Evolutionary conservation across 768 basidiomycete genomes (phyloP).

Genomic region (Phanerochaete sordida): DNA sequence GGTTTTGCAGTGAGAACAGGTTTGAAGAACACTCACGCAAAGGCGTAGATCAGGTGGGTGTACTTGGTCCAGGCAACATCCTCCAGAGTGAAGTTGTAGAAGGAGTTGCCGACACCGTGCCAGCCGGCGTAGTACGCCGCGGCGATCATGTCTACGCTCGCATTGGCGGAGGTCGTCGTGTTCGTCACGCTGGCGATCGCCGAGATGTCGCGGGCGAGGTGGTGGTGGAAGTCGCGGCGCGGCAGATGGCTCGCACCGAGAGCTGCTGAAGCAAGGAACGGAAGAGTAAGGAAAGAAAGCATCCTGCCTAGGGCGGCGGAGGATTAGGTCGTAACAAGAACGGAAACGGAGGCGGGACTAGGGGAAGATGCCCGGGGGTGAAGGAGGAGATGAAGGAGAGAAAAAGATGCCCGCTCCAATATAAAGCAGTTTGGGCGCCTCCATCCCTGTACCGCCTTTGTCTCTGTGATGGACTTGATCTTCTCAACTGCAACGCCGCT

Average conservation of each 20-base stretch:
- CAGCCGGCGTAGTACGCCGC: slow-evolving; percentile 58
- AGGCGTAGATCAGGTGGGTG: slow-evolving; percentile 53
- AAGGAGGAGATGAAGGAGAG: background rate
- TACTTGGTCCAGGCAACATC: slow-evolving; percentile 55
- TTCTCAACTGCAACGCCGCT: no score
- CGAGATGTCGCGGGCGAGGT: background rate
- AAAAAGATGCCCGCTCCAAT: background rate
- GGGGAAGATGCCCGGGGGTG: background rate
- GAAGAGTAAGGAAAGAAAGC: slow-evolving; percentile 12
- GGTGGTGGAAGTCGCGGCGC: background rate
- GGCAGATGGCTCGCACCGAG: background rate
- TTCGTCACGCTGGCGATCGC: background rate
- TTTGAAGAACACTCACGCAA: slow-evolving; percentile 43
- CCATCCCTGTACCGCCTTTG: background rate
- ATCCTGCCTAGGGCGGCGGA: slow-evolving; percentile 7
- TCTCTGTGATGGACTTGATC: background rate
- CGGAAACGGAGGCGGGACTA: slow-evolving; percentile 2
- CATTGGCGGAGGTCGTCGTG: background rate
- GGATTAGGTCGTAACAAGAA: background rate
- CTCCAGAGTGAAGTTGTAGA: slow-evolving; percentile 34
- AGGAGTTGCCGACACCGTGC: slow-evolving; percentile 24
- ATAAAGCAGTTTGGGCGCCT: background rate
- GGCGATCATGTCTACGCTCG: slow-evolving; percentile 31
- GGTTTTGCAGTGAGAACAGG: background rate
- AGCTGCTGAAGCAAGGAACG: slow-evolving; percentile 11